Conservation (phyloP, 108 stramenopile species). For the Cyclostephanos invisitatus region DNA sequence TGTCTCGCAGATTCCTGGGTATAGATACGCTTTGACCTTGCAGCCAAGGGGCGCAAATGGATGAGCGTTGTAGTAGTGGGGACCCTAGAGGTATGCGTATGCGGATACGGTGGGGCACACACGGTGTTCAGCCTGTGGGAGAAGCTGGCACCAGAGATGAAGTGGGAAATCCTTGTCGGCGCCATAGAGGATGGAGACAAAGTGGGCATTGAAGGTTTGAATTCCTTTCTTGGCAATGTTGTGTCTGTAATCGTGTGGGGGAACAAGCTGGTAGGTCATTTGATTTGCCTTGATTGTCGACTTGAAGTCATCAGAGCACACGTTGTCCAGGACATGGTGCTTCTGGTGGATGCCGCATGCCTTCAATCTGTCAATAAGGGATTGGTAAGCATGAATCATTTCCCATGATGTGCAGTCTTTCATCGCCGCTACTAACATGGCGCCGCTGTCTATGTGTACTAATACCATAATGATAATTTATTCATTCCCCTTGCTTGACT, state of each 20-base stretch:
- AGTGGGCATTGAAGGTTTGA: neutral
- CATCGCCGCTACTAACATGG: conserved; percentile 42
- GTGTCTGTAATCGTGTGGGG: neutral
- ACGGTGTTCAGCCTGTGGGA: conserved; percentile 5
- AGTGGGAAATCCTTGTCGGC: conserved; percentile 8
- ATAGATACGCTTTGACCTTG: neutral
- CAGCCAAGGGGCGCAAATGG: conserved; percentile 27
- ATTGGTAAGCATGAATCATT: conserved; percentile 8
- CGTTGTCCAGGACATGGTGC: neutral
- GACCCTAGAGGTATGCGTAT: conserved; percentile 4
- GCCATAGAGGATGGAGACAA: conserved; percentile 11
- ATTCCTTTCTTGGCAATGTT: neutral
- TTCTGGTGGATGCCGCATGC: neutral
- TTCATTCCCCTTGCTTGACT: conserved; percentile 40
- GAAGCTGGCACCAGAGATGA: conserved; percentile 21
- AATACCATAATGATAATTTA: conserved; percentile 37
- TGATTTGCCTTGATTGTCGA: neutral
- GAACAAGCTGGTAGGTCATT: neutral
- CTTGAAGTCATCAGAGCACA: neutral
- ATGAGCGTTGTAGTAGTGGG: conserved; percentile 15
- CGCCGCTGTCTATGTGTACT: conserved; percentile 47
- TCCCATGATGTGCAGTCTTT: neutral
- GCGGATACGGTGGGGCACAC: neutral
- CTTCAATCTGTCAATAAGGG: neutral
- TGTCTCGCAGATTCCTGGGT: neutral